Percentiles rank a stretch among this genome's conserved stretches.
Evolutionary conservation across 2,329 filamentous ascomycete species (phyloP).

Genomic region (Paraphoma sp.): DNA sequence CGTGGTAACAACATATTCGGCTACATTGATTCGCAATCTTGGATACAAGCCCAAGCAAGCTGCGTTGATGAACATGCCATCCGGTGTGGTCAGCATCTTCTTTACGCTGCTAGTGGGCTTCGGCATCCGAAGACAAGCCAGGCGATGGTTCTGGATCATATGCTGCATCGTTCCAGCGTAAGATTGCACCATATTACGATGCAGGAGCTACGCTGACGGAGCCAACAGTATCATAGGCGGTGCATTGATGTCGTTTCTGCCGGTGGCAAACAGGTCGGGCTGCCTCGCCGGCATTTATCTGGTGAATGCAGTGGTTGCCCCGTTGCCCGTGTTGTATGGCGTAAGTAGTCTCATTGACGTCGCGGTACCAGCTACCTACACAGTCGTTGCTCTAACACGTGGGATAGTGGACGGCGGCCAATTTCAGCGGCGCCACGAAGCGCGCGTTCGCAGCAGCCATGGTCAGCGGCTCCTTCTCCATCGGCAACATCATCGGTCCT

Average conservation of each 20-base stretch:
- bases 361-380: neutral
- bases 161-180: conserved; percentile 23
- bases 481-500: conserved; percentile 45
- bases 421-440: conserved; percentile 43
- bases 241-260: conserved; percentile 25
- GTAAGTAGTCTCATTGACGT: neutral
- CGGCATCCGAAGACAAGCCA: conserved; percentile 17
- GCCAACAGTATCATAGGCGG: conserved; percentile 11
- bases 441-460: conserved; percentile 41
- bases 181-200: neutral
- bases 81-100: conserved; percentile 23
- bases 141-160: conserved; percentile 33
- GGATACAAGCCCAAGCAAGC: conserved; percentile 22
- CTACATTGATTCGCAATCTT: conserved; percentile 26
- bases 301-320: conserved; percentile 22
- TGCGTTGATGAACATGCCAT: conserved; percentile 28
- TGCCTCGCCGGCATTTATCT: conserved; percentile 28
- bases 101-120: conserved; percentile 16
- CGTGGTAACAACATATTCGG: conserved; percentile 26
- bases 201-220: neutral
- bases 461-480: conserved; percentile 43
- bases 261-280: conserved; percentile 14
- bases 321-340: conserved; percentile 19
- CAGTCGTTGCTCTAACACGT: neutral
- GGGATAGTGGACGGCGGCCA: conserved; percentile 17